These are phyloP conservation scores for Colletotrichum navitas DNA, from an alignment of 2,329 filamentous ascomycete species.

Conservation along the genomic window DNA sequence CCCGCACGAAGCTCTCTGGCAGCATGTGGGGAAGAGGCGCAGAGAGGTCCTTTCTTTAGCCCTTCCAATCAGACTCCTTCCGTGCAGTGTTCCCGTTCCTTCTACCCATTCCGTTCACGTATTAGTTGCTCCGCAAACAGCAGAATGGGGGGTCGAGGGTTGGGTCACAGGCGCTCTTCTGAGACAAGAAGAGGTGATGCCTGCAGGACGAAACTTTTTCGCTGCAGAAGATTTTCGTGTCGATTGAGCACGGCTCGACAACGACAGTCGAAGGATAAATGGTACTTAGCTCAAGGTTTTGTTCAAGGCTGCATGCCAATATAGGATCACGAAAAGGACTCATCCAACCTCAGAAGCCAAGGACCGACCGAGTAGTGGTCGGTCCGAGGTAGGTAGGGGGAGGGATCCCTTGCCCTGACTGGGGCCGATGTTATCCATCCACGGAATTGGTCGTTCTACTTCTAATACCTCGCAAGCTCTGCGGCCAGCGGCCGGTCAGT, in stretches of 20 bases:
- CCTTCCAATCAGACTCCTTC: constrained; percentile 37
- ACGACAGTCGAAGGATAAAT: background rate
- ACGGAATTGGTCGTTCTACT: constrained; percentile 33
- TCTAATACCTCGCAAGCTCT: constrained; percentile 5
- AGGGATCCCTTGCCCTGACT: constrained; percentile 1
- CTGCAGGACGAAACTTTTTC: constrained; percentile 21
- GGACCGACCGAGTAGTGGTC: constrained; percentile 34
- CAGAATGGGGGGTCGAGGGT: background rate
- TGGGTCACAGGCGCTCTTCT: constrained; percentile 18
- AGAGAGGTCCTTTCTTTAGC: constrained; percentile 10
- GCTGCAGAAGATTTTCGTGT: constrained; percentile 36
- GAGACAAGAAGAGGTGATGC: constrained; percentile 11
- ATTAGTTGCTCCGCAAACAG: constrained; percentile 35
- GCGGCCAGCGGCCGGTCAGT: background rate
- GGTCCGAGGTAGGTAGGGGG: constrained; percentile 27
- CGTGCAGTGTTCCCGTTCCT: constrained; percentile 6
- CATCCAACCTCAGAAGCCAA: constrained; percentile 18
- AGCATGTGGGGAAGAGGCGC: constrained; percentile 34
- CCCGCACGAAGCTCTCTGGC: constrained; percentile 40
- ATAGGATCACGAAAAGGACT: constrained; percentile 38
- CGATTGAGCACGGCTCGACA: background rate
- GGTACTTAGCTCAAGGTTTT: background rate
- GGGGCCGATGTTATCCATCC: constrained; percentile 30
- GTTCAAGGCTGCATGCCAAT: constrained; percentile 19
- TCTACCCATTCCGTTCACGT: constrained; percentile 20